Conservation (phyloP, 1,139 yeast genomes). For the Geotrichum klebahnii region DNA sequence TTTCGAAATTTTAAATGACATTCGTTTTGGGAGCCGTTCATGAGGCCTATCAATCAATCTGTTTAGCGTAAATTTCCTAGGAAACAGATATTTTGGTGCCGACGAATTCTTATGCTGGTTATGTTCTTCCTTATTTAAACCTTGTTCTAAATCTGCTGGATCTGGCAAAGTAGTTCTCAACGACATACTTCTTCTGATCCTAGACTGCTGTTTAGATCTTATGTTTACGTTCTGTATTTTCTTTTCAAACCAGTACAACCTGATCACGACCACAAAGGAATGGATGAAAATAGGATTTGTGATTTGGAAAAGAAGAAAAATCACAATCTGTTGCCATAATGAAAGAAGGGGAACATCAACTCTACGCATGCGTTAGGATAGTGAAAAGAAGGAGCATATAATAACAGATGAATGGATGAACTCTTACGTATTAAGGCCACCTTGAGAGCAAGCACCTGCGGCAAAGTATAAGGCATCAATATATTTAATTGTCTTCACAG, state of each 20-base stretch:
- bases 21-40: constrained; percentile 9
- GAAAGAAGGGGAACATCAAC: constrained; percentile 57
- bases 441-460: constrained; percentile 79
- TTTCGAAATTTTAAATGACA: constrained; percentile 2
- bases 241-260: constrained; percentile 57
- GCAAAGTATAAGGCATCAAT: constrained; percentile 77
- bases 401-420: no score
- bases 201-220: constrained; percentile 66
- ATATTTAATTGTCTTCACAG: constrained; percentile 59
- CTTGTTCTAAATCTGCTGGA: neutral
- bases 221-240: constrained; percentile 78
- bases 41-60: constrained; percentile 9
- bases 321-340: constrained; percentile 70
- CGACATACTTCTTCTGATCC: constrained; percentile 8
- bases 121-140: neutral
- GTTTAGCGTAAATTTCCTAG: constrained; percentile 3
- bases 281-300: constrained; percentile 90
- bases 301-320: constrained; percentile 46
- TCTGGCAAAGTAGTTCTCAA: neutral
- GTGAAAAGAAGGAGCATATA: neutral
- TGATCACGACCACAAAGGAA: constrained; percentile 39
- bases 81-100: neutral
- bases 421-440: constrained; percentile 71
- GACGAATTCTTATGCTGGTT: neutral
- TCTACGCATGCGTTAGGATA: neutral